These are phyloP conservation scores for Urochloa ruziziensis DNA, from an alignment of 176 grass and related monocot species.

Conservation along the genomic window DNA sequence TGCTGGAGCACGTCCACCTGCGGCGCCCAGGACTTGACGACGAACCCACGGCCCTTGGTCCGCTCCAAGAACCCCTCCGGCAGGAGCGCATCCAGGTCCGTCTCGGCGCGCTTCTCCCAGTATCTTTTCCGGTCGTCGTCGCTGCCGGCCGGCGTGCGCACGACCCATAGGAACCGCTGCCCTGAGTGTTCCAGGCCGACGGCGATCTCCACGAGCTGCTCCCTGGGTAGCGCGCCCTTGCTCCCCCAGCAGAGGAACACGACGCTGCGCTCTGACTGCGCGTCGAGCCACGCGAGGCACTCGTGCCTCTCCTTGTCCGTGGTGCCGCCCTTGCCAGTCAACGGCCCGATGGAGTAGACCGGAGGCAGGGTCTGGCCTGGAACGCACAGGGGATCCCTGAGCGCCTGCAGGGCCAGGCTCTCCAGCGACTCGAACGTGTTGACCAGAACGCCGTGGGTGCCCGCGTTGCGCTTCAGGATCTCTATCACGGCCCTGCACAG, in stretches of 20 bases:
- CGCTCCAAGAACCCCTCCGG: constrained; percentile 41
- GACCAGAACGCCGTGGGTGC: background rate
- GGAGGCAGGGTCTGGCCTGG: background rate
- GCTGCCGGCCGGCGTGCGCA: background rate
- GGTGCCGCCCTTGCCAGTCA: background rate
- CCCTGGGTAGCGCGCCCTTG: background rate
- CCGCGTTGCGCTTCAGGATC: background rate
- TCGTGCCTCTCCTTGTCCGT: background rate
- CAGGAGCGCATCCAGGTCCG: background rate
- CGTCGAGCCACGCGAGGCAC: constrained; percentile 46
- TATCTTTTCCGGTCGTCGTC: background rate
- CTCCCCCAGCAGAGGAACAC: constrained; percentile 52
- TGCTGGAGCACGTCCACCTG: constrained; percentile 30
- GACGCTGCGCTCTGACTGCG: constrained; percentile 37
- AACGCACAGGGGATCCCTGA: background rate
- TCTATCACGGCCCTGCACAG: background rate
- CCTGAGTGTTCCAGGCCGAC: constrained; percentile 5
- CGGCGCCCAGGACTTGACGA: constrained; percentile 24
- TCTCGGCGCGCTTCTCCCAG: constrained; percentile 6
- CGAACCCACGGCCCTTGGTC: constrained; percentile 12
- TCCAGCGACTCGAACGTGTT: constrained; percentile 14
- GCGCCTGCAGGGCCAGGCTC: background rate
- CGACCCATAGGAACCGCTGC: constrained; percentile 24
- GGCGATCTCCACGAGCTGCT: constrained; percentile 35
- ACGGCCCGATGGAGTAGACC: background rate